These are phyloP conservation scores for Coemansia sp. DNA, from an alignment of 192 early-diverging fungal genomes.

Conservation along the genomic window DNA sequence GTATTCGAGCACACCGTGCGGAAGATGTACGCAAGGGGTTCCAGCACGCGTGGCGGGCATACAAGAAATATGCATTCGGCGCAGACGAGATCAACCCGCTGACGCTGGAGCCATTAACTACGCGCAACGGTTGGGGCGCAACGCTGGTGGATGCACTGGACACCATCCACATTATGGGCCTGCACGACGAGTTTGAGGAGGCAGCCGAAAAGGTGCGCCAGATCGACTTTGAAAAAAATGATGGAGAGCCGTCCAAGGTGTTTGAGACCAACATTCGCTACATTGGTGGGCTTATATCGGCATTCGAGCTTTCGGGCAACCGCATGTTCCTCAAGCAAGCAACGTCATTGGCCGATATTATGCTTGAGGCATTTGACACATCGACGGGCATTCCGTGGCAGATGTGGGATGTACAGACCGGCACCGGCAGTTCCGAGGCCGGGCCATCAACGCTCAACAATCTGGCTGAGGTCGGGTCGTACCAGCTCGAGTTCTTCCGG, in stretches of 20 bases:
- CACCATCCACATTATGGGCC: conserved; percentile 81
- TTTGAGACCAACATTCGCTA: conserved; percentile 90
- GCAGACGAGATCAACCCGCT: conserved; percentile 68
- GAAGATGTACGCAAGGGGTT: conserved; percentile 64
- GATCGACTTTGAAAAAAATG: conserved; percentile 69
- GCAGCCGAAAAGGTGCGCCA: conserved; percentile 68
- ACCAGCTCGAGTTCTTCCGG: conserved; percentile 83
- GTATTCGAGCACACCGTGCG: conserved; percentile 56
- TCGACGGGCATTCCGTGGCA: conserved; percentile 59
- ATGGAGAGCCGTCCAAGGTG: conserved; percentile 68
- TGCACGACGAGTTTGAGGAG: conserved; percentile 75
- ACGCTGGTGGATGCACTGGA: conserved; percentile 93
- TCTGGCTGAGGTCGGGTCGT: conserved; percentile 52
- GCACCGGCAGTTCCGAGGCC: conserved; percentile 45
- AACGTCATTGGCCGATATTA: conserved; percentile 73
- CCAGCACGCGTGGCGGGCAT: conserved; percentile 72
- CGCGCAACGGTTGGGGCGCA: conserved; percentile 70
- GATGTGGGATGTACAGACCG: conserved; percentile 73
- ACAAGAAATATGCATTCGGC: conserved; percentile 75
- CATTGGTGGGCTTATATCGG: conserved; percentile 81
- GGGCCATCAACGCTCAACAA: conserved; percentile 50
- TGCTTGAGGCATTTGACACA: conserved; percentile 69
- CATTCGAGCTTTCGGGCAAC: conserved; percentile 71
- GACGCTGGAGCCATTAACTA: conserved; percentile 49
- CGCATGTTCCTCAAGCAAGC: conserved; percentile 70